Evolutionary conservation across 2,329 filamentous ascomycete genomes (phyloP), one percentile per base, ranked within the genome.

Genomic region (Ophiocordyceps sinensis): DNA sequence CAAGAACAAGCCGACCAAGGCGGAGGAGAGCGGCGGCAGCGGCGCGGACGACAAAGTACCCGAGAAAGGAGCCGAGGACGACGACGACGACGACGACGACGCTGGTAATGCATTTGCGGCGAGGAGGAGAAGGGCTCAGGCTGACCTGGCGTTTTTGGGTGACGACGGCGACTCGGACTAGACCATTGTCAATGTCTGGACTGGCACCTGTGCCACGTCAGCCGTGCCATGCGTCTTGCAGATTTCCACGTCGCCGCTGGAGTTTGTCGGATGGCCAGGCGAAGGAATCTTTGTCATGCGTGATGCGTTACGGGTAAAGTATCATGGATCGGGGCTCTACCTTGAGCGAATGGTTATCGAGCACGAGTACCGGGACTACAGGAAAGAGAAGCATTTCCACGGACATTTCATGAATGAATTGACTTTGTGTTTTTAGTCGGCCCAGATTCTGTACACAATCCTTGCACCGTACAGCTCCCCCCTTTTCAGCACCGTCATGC

Each of bases 371-470:
- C 23, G 23, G 23, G 23, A 4, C 4, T 4, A 23, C 5, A 26
- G 23, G 23, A 26, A 26, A 26, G 9, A 26, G 23, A 26, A 9
- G 19, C 19, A 19, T 19, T 19, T 19, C 19, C 19, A 19, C 19
- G 9, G 9, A 26, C 23, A 26, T 9, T 7, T 26, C 6, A 26
- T 26, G 23, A 7, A 23, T 23, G 23, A 23, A 7, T 23, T 7
- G 23, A 23, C 23, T 23, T 23, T 4, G 23, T 23, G 4, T 26
- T 26, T 6, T 5, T 63, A 77, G 47, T 77, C 78, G 59, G 80
- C 77, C 89, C 89, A 96, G 0, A 77, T 85, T 55, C 77, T 79
- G 65, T 94, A 96, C 47, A 93, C 79, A 49, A 82, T 86, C 48
- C 78, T 77, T 47, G 77, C 77, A 2, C 89, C 89, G 59, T 85